These are phyloP conservation scores for Wickerhamiella kurtzmanii DNA, from an alignment of 805 yeast genomes.

Conservation along the genomic window DNA sequence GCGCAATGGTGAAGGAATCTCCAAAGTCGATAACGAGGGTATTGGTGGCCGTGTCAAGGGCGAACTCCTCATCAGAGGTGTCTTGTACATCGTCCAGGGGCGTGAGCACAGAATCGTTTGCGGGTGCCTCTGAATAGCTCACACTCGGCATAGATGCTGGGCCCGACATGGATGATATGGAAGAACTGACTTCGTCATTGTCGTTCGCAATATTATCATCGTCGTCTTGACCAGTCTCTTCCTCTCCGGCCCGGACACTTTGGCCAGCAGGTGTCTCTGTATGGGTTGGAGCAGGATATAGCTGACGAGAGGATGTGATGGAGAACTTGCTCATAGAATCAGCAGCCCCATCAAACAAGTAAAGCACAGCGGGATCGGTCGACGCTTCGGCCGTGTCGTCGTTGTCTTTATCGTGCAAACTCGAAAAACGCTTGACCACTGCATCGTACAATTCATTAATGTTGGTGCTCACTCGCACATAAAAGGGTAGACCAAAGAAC, in stretches of 20 bases:
- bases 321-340: background rate
- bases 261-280: too few species aligned
- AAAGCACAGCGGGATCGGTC: background rate
- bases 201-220: background rate
- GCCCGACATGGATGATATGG: constrained; percentile 2
- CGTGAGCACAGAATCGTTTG: background rate
- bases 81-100: background rate
- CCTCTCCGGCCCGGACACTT: too few species aligned
- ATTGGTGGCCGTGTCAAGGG: background rate
- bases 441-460: background rate
- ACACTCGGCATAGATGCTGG: constrained; percentile 1
- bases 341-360: background rate
- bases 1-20: background rate
- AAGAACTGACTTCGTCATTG: background rate
- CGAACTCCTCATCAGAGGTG: background rate
- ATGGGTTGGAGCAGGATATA: background rate
- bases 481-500: constrained; percentile 66
- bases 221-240: background rate
- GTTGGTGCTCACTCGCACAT: constrained; percentile 29
- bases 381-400: too few species aligned
- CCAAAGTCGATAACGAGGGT: constrained; percentile 11
- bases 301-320: background rate
- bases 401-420: background rate
- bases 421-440: background rate
- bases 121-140: background rate